phyloP scores from a whole-genome alignment of 2,329 filamentous ascomycete species.

The Fusarium sp. region DNA sequence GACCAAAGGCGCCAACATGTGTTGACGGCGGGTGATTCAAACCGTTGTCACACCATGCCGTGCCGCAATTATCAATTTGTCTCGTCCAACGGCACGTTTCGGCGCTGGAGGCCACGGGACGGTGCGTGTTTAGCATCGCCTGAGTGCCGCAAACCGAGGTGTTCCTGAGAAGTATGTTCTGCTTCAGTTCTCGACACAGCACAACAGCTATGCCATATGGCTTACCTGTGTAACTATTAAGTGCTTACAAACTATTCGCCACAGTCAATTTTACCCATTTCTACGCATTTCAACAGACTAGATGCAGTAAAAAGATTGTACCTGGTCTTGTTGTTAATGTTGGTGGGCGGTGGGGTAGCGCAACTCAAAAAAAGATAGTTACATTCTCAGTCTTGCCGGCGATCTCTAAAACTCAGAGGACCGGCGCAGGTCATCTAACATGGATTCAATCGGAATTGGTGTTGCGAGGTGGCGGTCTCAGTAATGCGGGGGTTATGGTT shows the following conservation, averaged over 20 bases:
- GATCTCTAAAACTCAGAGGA: constrained; percentile 19
- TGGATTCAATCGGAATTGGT: constrained; percentile 13
- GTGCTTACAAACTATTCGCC: too few relatives aligned
- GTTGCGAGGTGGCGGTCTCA: constrained; percentile 33
- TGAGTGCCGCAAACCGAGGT: constrained; percentile 29
- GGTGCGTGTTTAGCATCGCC: constrained; percentile 40
- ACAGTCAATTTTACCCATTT: too few relatives aligned
- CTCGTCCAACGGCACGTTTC: constrained; percentile 7
- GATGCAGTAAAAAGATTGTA: too few relatives aligned
- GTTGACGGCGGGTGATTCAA: constrained; percentile 37
- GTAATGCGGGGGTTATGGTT: constrained; percentile 23
- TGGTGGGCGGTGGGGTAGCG: not conserved
- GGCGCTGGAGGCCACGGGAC: constrained; percentile 37
- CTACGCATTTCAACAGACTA: not conserved
- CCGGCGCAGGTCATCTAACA: constrained; percentile 13
- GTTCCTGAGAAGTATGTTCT: constrained; percentile 16
- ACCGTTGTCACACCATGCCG: constrained; percentile 42
- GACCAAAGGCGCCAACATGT: constrained; percentile 22
- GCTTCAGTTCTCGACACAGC: constrained; percentile 13
- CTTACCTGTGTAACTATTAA: too few relatives aligned
- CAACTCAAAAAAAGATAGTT: not conserved
- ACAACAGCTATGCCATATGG: too few relatives aligned
- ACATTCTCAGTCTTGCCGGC: constrained; percentile 27
- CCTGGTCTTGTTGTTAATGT: constrained; percentile 17
- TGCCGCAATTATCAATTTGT: constrained; percentile 18